Percentiles rank a stretch among this genome's conserved stretches.
Evolutionary conservation across 768 basidiomycete species (phyloP).

Genomic region (Rhodotorula diobovata): DNA sequence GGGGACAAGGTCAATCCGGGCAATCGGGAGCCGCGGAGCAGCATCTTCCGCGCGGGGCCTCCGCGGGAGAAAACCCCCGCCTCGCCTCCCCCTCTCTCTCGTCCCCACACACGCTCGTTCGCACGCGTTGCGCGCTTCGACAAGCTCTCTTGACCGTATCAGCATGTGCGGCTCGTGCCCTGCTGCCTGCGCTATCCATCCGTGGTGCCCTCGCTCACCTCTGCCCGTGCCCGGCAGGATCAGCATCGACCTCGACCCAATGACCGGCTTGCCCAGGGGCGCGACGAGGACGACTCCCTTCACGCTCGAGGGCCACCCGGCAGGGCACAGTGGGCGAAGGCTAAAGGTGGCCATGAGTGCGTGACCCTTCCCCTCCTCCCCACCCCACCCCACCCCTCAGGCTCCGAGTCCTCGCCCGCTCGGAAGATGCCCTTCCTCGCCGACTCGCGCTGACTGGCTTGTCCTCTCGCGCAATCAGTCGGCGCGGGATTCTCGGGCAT

Average conservation of each 20-base stretch:
- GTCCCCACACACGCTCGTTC: too few species aligned
- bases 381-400: too few species aligned
- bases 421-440: background rate
- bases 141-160: background rate
- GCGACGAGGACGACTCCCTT: conserved; percentile 3
- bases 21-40: too few species aligned
- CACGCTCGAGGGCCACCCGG: conserved; percentile 30
- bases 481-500: conserved; percentile 63
- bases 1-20: too few species aligned
- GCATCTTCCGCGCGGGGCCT: too few species aligned
- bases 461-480: conserved; percentile 38
- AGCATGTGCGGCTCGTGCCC: background rate
- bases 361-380: background rate
- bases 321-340: conserved; percentile 7
- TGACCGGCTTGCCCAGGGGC: conserved; percentile 19
- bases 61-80: too few species aligned
- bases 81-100: too few species aligned
- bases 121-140: too few species aligned
- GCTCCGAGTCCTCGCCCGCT: too few species aligned
- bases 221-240: background rate
- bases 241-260: conserved; percentile 25
- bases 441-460: background rate
- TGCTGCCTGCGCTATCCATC: background rate
- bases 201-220: background rate
- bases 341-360: conserved; percentile 35